Evolutionary conservation across 495 filamentous ascomycete genomes (phyloP), one percentile per base, ranked within the genome.

Genomic region (Patellaria atrata): DNA sequence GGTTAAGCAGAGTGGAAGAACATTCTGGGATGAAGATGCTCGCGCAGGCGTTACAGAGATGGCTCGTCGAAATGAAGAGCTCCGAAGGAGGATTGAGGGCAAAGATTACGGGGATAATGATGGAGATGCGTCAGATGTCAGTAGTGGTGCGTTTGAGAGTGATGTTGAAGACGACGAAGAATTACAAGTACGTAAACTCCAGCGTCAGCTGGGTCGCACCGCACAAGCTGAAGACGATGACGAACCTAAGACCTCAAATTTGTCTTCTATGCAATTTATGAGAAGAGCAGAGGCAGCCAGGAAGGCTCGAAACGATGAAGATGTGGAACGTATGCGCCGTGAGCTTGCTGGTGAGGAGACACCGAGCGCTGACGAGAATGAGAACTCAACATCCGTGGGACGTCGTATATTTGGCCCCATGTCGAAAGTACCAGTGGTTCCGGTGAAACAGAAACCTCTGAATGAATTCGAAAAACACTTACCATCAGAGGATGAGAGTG

Each of bases 221-320:
- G 30, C 37, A 16, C 42, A 37, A n/a, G 24, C 41, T 0, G 6
- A 34, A 10, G 33, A 41, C 44, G 58, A 57, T 4, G 53, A 52
- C 10, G 53, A 54, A 0, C 33, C 40, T 14, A 61, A 63, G 28
- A 62, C 58, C 3, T 60, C 67, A 13, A 68, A 65, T 37, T 60
- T 93, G 6, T 64, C 71, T 45, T 65, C 66, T 18, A 79, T 92
- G 79, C 77, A 79, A 46, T 97, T 96, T 50, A 97, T 97, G 89
- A 71, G 75, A 43, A 82, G 75, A 26, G 85, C 83, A 9, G 84
- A 94, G 42, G 79, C 75, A 8, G 62, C 70, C 24, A 70, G 69
- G 43, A 85, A 75, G 50, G 72, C 73, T 34, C 64, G 73, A 40
- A 96, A 94, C 36, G 82, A 93, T 47, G 77, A 79, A 24, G 70